Evolutionary conservation across 129 eudicot genomes (phyloP).

Genomic region (Lonicera japonica): DNA sequence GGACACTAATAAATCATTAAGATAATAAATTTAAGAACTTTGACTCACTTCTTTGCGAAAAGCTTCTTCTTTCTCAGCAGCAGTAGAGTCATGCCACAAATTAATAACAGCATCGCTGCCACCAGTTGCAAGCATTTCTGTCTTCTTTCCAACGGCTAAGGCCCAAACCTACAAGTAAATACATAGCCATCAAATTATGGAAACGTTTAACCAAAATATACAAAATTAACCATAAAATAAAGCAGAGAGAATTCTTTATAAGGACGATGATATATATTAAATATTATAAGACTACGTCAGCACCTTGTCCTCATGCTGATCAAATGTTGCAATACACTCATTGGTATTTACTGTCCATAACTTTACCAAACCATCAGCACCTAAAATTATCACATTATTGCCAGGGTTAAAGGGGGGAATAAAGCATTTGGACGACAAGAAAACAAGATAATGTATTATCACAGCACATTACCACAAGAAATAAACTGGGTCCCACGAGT

Average conservation of each 20-base stretch:
- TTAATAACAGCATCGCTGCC: slow-evolving; percentile 88
- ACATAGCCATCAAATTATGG: too few relatives aligned
- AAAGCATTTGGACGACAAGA: neutral
- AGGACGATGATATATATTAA: neutral
- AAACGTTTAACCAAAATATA: neutral
- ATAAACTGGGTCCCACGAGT: slow-evolving; percentile 89
- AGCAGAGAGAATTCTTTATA: neutral
- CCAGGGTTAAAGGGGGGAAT: neutral
- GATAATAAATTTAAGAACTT: neutral
- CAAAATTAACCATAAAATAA: neutral
- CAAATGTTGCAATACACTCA: slow-evolving; percentile 90
- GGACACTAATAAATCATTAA: neutral
- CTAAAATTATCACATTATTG: slow-evolving; percentile 21
- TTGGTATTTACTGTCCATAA: slow-evolving; percentile 78
- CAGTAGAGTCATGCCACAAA: slow-evolving; percentile 92
- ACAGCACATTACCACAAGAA: slow-evolving; percentile 59
- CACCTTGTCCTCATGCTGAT: slow-evolving; percentile 91
- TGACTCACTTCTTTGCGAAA: slow-evolving; percentile 69
- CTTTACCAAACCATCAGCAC: slow-evolving; percentile 92
- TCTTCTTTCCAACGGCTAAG: slow-evolving; percentile 80
- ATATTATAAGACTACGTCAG: slow-evolving; percentile 1
- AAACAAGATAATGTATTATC: neutral
- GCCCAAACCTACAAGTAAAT: slow-evolving; percentile 68
- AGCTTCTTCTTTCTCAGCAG: slow-evolving; percentile 81
- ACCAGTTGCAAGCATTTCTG: slow-evolving; percentile 96